A percentile compares a stretch with the other conserved stretches of the same genome.
Evolutionary conservation across 2,329 filamentous ascomycete species (phyloP).

Genomic region (Tolypocladium amazonense): DNA sequence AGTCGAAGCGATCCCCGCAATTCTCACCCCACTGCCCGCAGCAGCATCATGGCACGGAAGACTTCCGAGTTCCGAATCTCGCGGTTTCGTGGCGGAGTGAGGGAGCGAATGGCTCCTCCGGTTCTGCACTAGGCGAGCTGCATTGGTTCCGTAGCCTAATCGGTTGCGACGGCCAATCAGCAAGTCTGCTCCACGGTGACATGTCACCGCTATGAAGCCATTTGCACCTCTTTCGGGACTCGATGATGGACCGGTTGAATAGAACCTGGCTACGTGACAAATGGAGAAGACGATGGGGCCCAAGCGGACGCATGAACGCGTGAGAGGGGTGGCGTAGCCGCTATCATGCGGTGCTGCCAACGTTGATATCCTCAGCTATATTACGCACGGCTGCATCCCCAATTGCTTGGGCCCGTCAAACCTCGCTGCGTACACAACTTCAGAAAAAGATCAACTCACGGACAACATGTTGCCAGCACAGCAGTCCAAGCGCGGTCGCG

Average conservation of each 20-base stretch:
- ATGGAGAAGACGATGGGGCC: neutral
- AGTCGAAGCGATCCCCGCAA: neutral
- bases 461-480: neutral
- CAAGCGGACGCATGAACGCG: neutral
- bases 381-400: neutral
- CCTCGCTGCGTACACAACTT: neutral
- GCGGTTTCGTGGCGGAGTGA: neutral
- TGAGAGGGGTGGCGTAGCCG: neutral
- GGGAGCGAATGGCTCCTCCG: neutral
- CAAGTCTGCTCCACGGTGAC: neutral
- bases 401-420: neutral
- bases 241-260: neutral
- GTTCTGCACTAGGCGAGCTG: neutral
- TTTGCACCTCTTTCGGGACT: neutral
- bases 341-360: too few species aligned
- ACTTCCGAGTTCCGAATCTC: neutral
- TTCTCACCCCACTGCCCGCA: neutral
- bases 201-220: neutral
- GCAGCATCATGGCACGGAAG: neutral
- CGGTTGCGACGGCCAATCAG: neutral
- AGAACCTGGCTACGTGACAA: neutral
- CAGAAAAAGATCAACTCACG: neutral
- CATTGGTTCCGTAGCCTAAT: neutral
- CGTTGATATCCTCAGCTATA: neutral
- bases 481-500: conserved; percentile 13